A percentile compares a stretch with the other conserved stretches of the same genome.
Evolutionary conservation across 441 rosid genomes (phyloP).

Genomic region (Flueggea neowawraea): DNA sequence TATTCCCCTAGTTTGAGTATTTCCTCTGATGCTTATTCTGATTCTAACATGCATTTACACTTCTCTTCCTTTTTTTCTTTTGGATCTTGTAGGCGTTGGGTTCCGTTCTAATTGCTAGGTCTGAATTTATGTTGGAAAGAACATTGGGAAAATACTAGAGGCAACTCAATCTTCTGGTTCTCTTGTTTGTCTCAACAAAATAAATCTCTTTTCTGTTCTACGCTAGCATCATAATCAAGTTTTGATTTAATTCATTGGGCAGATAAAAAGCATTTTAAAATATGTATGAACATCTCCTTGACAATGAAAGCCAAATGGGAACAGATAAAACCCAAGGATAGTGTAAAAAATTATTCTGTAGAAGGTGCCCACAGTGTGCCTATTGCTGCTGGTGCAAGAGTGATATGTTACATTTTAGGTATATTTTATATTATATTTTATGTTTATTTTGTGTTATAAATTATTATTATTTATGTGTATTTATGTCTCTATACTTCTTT

Average conservation of each 20-base stretch:
- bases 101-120: constrained; percentile 89
- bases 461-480: no score
- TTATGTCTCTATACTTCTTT: no score
- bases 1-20: neutral
- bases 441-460: no score
- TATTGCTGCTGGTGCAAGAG: no score
- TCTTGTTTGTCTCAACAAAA: constrained; percentile 86
- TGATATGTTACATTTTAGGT: no score
- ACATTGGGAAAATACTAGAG: constrained; percentile 81
- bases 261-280: constrained; percentile 96
- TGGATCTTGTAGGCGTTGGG: constrained; percentile 82
- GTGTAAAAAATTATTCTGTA: no score
- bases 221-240: constrained; percentile 5
- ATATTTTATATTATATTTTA: no score
- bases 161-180: constrained; percentile 71
- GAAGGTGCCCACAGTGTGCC: no score
- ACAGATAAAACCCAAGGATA: no score
- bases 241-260: constrained; percentile 33
- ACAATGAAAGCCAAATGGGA: constrained; percentile 94
- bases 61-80: constrained; percentile 13
- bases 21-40: constrained; percentile 11
- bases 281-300: constrained; percentile 94
- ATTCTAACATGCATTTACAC: neutral
- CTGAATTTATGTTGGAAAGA: constrained; percentile 97
- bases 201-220: constrained; percentile 8